Conservation (phyloP, 1,284 basidiomycete genomes). For the Singerocomus inundabilis region DNA sequence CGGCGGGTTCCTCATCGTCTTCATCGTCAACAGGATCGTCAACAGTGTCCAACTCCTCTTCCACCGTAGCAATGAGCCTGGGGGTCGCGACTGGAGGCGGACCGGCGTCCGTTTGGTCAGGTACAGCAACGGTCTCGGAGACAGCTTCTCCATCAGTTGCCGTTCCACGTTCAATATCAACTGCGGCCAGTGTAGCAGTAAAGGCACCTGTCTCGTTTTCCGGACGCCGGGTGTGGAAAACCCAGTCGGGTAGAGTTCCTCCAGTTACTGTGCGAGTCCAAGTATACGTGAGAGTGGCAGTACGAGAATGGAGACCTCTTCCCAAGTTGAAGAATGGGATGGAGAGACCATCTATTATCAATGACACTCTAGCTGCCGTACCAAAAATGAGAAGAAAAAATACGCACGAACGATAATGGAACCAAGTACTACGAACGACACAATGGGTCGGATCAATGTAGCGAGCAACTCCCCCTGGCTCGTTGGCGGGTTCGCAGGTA, state of each 20-base stretch:
- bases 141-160: neutral
- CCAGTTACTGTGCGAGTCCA: constrained; percentile 34
- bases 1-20: neutral
- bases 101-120: neutral
- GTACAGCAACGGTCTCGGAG: neutral
- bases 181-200: neutral
- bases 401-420: constrained; percentile 78
- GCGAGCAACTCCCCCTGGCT: constrained; percentile 71
- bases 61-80: neutral
- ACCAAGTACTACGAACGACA: constrained; percentile 79
- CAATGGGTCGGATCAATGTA: constrained; percentile 73
- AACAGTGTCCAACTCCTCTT: neutral
- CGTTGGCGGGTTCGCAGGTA: constrained; percentile 54
- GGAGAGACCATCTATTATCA: constrained; percentile 70
- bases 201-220: constrained; percentile 10
- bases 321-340: constrained; percentile 85
- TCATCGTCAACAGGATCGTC: neutral
- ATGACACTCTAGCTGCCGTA: neutral
- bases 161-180: constrained; percentile 29
- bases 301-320: constrained; percentile 62
- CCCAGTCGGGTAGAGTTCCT: constrained; percentile 49
- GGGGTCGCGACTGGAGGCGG: neutral
- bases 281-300: constrained; percentile 35
- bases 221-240: constrained; percentile 38
- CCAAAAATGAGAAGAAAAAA: neutral